A percentile compares a stretch with the other conserved stretches of the same genome.
Evolutionary conservation across 495 filamentous ascomycete genomes (phyloP).

Genomic region (Hypomontagnella monticulosa): DNA sequence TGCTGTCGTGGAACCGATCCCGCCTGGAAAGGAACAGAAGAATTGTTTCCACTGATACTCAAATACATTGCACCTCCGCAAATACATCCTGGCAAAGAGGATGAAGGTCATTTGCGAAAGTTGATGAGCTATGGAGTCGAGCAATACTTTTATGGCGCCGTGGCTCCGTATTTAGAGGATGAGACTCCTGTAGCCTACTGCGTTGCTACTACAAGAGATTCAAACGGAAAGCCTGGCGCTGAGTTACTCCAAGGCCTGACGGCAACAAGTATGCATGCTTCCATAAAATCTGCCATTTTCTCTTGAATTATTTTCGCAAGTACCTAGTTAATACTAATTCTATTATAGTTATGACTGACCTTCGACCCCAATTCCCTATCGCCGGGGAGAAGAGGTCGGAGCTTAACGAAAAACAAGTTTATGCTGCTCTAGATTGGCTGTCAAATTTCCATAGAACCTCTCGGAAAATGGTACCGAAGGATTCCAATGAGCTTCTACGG

Average conservation of each 20-base stretch:
- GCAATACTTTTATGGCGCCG: conserved; percentile 55
- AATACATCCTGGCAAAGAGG: conserved; percentile 28
- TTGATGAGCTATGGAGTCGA: conserved; percentile 60
- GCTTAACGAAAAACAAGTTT: conserved; percentile 38
- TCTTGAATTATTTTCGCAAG: too few relatives aligned
- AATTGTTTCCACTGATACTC: conserved; percentile 46
- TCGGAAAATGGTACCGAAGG: conserved; percentile 31
- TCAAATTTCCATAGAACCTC: conserved; percentile 54
- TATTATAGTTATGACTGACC: conserved; percentile 38
- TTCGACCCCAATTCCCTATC: conserved; percentile 38
- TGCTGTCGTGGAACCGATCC: too few relatives aligned
- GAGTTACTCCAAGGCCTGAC: conserved; percentile 49
- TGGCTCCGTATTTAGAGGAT: conserved; percentile 43
- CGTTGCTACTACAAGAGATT: conserved; percentile 43
- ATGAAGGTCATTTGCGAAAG: conserved; percentile 58
- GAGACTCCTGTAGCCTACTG: conserved; percentile 45
- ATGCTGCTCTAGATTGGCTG: conserved; percentile 52
- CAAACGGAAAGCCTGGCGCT: conserved; percentile 36
- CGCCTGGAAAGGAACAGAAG: neutral
- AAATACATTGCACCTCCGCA: conserved; percentile 51
- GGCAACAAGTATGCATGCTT: conserved; percentile 25
- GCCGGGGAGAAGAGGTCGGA: conserved; percentile 42
- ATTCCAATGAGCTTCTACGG: conserved; percentile 35
- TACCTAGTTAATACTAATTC: conserved; percentile 4
- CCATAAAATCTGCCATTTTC: too few relatives aligned